These are phyloP conservation scores for Neckera pumila DNA, from an alignment of 225 moss, liverwort and hornwort genomes.

Conservation along the genomic window DNA sequence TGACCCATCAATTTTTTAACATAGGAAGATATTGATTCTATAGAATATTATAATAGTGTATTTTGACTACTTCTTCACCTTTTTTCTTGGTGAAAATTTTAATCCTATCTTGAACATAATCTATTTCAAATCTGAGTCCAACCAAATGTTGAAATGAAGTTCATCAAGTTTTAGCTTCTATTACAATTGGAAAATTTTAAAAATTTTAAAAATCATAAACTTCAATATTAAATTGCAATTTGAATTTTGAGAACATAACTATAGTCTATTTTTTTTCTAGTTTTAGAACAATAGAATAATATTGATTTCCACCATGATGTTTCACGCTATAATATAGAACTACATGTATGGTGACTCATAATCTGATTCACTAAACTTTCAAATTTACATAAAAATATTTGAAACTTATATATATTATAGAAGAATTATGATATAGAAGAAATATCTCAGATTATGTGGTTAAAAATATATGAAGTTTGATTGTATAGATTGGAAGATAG, in stretches of 20 bases:
- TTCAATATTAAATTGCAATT: background rate
- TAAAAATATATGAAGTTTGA: no score
- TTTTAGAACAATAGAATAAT: background rate
- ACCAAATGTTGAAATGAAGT: fast-evolving
- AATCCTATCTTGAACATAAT: background rate
- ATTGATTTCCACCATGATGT: background rate
- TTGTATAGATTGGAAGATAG: no score
- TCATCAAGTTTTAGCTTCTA: background rate
- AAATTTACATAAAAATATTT: background rate
- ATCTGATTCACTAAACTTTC: background rate
- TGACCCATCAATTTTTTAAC: background rate
- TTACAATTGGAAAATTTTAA: background rate
- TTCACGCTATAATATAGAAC: background rate
- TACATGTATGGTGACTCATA: background rate
- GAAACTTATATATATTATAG: background rate
- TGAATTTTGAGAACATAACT: background rate
- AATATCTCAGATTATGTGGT: no score
- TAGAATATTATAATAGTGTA: fast-evolving
- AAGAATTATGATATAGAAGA: no score
- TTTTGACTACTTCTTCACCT: background rate
- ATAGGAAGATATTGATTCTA: no score
- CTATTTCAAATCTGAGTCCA: background rate
- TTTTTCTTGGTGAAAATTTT: background rate
- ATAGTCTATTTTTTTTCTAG: background rate
- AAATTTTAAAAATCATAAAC: background rate